Percentiles rank a stretch among this genome's conserved stretches.
Evolutionary conservation across 2,329 filamentous ascomycete genomes (phyloP).

Genomic region (Pseudogymnoascus sp.): DNA sequence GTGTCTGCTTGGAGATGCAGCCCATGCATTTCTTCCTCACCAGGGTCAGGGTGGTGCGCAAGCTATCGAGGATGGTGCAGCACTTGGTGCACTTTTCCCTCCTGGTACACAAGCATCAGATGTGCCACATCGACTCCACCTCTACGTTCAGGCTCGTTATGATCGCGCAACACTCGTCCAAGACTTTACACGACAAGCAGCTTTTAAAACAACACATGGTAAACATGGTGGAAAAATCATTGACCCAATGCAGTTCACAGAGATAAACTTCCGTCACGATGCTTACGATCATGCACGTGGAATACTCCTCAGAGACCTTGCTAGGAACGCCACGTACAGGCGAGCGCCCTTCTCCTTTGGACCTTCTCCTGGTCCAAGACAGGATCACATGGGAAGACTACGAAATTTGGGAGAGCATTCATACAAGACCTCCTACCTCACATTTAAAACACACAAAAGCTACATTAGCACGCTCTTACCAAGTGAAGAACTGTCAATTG

Average conservation of each 20-base stretch:
- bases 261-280: conserved; percentile 42
- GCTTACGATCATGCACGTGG: conserved; percentile 43
- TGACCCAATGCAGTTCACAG: conserved; percentile 37
- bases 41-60: conserved; percentile 56
- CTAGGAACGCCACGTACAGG: conserved; percentile 27
- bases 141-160: conserved; percentile 21
- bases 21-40: conserved; percentile 61
- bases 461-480: conserved; percentile 9
- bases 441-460: conserved; percentile 17
- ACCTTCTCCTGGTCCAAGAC: conserved; percentile 22
- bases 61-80: conserved; percentile 35
- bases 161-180: conserved; percentile 36
- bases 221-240: conserved; percentile 15
- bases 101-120: not conserved
- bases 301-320: conserved; percentile 24
- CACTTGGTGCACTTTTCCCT: conserved; percentile 29
- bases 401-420: not conserved
- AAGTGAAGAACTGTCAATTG: not conserved
- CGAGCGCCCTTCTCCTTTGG: conserved; percentile 36
- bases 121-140: conserved; percentile 35
- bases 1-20: conserved; percentile 58
- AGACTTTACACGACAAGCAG: conserved; percentile 34
- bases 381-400: not conserved
- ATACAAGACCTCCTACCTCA: conserved; percentile 32
- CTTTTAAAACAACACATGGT: conserved; percentile 12